Evolutionary conservation across 1,284 basidiomycete genomes (phyloP).

Genomic region (Cryptococcus sp.): DNA sequence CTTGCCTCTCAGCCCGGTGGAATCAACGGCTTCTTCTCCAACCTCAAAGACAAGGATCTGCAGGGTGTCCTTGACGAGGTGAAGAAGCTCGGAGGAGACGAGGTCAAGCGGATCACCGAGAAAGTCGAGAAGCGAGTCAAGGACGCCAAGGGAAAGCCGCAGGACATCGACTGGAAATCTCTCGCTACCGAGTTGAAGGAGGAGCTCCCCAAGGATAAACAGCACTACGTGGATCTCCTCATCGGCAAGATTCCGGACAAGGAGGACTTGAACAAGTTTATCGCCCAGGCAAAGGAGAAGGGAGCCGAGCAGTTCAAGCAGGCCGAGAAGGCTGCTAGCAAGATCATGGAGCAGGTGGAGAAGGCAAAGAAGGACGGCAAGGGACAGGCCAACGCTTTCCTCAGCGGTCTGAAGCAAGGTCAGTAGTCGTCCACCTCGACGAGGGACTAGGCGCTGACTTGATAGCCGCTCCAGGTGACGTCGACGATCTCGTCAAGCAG

Average conservation of each 20-base stretch:
- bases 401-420: conserved; percentile 40
- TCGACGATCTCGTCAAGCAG: conserved; percentile 40
- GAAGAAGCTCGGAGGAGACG: conserved; percentile 42
- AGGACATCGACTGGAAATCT: conserved; percentile 42
- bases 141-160: conserved; percentile 37
- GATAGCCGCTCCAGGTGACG: conserved; percentile 35
- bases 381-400: conserved; percentile 31
- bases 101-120: conserved; percentile 37
- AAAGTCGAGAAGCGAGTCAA: conserved; percentile 40
- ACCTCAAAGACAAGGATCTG: conserved; percentile 39
- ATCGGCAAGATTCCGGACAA: conserved; percentile 36
- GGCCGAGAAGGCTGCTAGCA: conserved; percentile 33
- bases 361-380: conserved; percentile 40
- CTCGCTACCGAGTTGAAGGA: conserved; percentile 34
- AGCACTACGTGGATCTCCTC: conserved; percentile 36
- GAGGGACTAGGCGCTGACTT: conserved; percentile 7
- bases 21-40: conserved; percentile 34
- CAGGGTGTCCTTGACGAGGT: conserved; percentile 35
- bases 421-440: conserved; percentile 6
- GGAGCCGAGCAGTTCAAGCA: conserved; percentile 34
- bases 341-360: conserved; percentile 38
- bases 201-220: conserved; percentile 34
- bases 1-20: conserved; percentile 29
- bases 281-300: conserved; percentile 32
- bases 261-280: conserved; percentile 33